Base-by-base conservation (phyloP, 2,329 filamentous ascomycete species). In the Scopulariopsis brevicaulis region DNA sequence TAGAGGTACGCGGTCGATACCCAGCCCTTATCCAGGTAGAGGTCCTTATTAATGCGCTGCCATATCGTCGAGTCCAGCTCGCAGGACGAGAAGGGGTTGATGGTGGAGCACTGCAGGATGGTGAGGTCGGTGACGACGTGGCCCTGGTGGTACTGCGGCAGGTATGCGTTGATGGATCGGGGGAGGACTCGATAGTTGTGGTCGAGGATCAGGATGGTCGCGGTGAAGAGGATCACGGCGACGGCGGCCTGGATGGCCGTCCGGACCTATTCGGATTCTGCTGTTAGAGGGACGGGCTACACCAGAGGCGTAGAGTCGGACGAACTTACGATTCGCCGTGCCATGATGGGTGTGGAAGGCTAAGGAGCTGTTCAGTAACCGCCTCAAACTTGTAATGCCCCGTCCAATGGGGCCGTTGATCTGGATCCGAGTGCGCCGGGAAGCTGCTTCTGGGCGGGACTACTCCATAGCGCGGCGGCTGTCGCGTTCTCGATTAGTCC, bases 1-100 rank as follows among this genome's bases (percentile, higher is more conserved):
- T 92, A 87, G 28, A 96, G 70, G 69, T 89, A 96, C 35, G 90
- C 90, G 67, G 81, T 88, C 32, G 83, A 82, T 51, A 89, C 78
- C 83, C 89, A 90, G 56, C 84, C 81, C 60, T 81, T 82, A 61
- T 83, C 83, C 20, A 96, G 80, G 68, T 90, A 94, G 0, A 96
- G 79, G 67, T 96, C 90, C 73, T 96, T 96, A 63, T 96, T 88
- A 61, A 96, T 77, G 54, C 89, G 86, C 64, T 90, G 85, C 92
- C 92, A 96, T 61, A 73, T 67, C 59, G 81, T 76, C 51, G 83
- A 65, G 66, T 94, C 86, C 61, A 94, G 81, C 62, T 84, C 84
- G 74, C 90, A 96, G 52, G 81, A 86, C 4, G 87, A 86, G 59
- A 93, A 86, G 34, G 82, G 68, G 67, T 92, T 94, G 56, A 94